A percentile compares a stretch with the other conserved stretches of the same genome.
phyloP scores from a whole-genome alignment of 805 yeast species.

The Naumovozyma baii region DNA sequence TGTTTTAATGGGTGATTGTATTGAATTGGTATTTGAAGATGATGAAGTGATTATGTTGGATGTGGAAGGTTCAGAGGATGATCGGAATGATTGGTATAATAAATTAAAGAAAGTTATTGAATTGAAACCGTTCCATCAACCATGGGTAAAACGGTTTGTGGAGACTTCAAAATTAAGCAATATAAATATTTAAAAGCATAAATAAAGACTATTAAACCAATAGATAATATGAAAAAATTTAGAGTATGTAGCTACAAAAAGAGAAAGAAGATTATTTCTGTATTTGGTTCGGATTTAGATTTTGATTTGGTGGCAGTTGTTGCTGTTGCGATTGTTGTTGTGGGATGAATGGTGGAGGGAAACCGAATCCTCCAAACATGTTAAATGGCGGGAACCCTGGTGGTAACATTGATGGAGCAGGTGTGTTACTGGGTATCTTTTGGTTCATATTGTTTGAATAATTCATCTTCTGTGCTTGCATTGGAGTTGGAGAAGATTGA shows the following conservation, averaged over 20 bases:
- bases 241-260: too few species aligned
- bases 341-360: neutral
- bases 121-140: slow-evolving; percentile 48
- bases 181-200: neutral
- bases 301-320: slow-evolving; percentile 1
- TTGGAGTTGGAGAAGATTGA: neutral
- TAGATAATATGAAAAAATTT: too few species aligned
- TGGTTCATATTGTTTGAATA: slow-evolving; percentile 3
- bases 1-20: slow-evolving; percentile 56
- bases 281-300: slow-evolving; percentile 2
- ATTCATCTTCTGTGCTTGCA: slow-evolving; percentile 3
- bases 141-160: slow-evolving; percentile 45
- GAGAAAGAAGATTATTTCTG: too few species aligned
- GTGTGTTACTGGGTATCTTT: slow-evolving; percentile 2
- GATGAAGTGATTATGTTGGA: slow-evolving; percentile 78
- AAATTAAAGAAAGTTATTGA: slow-evolving; percentile 47
- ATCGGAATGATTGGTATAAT: slow-evolving; percentile 57
- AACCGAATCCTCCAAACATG: slow-evolving; percentile 29
- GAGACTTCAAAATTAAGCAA: slow-evolving; percentile 4
- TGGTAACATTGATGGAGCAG: slow-evolving; percentile 15
- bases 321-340: slow-evolving; percentile 6
- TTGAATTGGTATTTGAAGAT: slow-evolving; percentile 64
- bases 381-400: slow-evolving; percentile 30
- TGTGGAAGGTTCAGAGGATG: slow-evolving; percentile 54
- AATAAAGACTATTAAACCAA: too few species aligned